phyloP scores from a whole-genome alignment of 495 filamentous ascomycete genomes.

The Talaromyces trachyspermus region DNA sequence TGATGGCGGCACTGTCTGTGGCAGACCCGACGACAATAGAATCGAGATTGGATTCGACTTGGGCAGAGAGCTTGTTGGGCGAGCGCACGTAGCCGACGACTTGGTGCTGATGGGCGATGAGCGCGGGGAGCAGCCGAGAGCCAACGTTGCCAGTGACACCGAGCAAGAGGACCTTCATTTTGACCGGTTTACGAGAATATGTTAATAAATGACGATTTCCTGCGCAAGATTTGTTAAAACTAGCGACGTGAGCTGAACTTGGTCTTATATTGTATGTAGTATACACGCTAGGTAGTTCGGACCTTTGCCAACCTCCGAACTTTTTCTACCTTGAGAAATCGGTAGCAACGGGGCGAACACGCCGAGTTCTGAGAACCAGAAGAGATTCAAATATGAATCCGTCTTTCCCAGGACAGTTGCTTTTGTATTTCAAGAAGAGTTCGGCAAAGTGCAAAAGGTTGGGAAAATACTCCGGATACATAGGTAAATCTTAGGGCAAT shows the following conservation, averaged over 20 bases:
- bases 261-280: neutral
- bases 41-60: constrained; percentile 13
- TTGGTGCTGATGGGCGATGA: constrained; percentile 29
- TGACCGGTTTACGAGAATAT: neutral
- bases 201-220: neutral
- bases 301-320: neutral
- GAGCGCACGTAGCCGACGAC: constrained; percentile 34
- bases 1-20: constrained; percentile 25
- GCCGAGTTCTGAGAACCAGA: neutral
- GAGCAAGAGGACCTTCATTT: constrained; percentile 37
- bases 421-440: no score
- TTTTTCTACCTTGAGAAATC: neutral
- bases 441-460: neutral
- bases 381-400: constrained; percentile 4
- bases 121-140: constrained; percentile 28
- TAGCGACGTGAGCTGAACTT: neutral
- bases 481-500: no score
- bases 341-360: neutral
- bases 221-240: neutral
- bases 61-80: constrained; percentile 22
- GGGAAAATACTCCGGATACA: no score
- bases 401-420: neutral
- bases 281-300: constrained; percentile 9
- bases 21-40: constrained; percentile 31
- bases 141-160: constrained; percentile 39